Evolutionary conservation across 176 grass and related monocot genomes (phyloP).

Genomic region (Carex myosuroides): DNA sequence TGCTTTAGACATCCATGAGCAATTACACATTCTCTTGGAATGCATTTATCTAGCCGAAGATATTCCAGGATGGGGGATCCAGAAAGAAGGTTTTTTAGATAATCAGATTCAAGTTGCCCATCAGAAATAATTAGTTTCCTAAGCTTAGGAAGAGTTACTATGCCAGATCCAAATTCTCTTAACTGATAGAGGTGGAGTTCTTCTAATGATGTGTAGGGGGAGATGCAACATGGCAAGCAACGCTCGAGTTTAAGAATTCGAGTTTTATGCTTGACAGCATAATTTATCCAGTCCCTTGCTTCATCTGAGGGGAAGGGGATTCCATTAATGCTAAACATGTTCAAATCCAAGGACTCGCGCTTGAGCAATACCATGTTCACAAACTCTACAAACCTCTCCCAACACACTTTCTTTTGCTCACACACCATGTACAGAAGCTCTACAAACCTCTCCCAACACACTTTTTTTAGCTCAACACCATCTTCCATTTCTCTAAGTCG

Average conservation of each 20-base stretch:
- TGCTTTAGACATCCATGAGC: background rate
- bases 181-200: background rate
- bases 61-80: background rate
- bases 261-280: background rate
- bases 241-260: background rate
- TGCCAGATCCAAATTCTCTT: background rate
- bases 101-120: too few relatives aligned
- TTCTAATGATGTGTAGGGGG: background rate
- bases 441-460: too few relatives aligned
- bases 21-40: background rate
- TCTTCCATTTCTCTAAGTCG: too few relatives aligned
- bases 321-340: background rate
- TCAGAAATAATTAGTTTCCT: background rate
- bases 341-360: too few relatives aligned
- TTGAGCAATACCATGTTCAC: background rate
- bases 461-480: too few relatives aligned
- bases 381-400: background rate
- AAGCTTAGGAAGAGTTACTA: background rate
- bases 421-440: too few relatives aligned
- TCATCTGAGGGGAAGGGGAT: background rate
- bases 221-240: background rate
- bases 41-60: background rate
- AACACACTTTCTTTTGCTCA: too few relatives aligned
- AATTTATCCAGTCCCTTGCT: background rate
- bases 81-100: background rate